These are phyloP conservation scores for Rhodosporidiobolus sp. DNA, from an alignment of 768 basidiomycete species.

Conservation along the genomic window DNA sequence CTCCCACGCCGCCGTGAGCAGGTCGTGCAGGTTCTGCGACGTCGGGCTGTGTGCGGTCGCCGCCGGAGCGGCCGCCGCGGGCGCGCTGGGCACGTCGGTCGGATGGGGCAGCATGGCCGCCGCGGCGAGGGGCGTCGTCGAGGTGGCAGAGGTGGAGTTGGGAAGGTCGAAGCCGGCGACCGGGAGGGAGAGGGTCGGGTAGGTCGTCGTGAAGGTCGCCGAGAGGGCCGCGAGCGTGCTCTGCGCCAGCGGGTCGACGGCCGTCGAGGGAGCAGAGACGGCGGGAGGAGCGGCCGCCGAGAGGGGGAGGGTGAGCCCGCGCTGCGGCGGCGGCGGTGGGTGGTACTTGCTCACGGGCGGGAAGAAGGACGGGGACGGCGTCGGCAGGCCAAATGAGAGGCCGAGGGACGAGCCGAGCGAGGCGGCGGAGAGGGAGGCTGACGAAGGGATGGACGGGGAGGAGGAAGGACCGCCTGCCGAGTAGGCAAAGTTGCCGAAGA, in stretches of 20 bases:
- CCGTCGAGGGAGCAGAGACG: not conserved
- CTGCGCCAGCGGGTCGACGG: conserved; percentile 1
- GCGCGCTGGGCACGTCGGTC: not conserved
- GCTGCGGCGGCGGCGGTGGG: not conserved
- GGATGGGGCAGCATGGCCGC: no score
- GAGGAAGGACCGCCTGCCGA: not conserved
- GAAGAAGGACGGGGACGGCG: not conserved
- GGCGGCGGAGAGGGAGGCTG: no score
- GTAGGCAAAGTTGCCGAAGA: conserved; percentile 24
- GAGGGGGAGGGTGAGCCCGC: not conserved
- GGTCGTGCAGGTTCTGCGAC: conserved; percentile 14
- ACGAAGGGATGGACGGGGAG: no score
- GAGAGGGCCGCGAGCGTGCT: not conserved
- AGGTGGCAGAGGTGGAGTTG: conserved; percentile 7
- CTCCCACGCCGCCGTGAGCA: conserved; percentile 29
- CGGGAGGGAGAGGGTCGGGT: conserved; percentile 23
- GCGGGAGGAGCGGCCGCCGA: not conserved
- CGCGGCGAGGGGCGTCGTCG: not conserved
- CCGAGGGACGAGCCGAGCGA: conserved; percentile 11
- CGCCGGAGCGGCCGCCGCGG: not conserved
- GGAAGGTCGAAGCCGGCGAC: conserved; percentile 12
- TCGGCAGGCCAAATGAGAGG: conserved; percentile 19
- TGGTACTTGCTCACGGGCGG: not conserved
- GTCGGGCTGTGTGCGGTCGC: not conserved
- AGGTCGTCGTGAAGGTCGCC: conserved; percentile 20